Evolutionary conservation across 116 monocot species (phyloP).

Genomic region (Papilionanthe hybrid): DNA sequence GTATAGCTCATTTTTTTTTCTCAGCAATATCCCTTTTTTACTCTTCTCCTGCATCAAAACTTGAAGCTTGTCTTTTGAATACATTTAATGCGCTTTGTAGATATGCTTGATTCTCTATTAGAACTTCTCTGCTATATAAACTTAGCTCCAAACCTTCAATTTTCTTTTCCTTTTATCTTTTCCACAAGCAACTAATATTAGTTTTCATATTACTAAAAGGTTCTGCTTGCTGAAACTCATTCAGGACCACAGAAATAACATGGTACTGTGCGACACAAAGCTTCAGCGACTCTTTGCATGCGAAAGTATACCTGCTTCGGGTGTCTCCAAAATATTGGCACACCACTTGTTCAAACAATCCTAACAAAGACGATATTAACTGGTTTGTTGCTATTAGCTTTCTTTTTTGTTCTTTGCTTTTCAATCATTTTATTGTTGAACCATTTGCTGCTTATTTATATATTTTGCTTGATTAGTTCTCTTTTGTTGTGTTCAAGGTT

Average conservation of each 20-base stretch:
- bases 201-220: not conserved
- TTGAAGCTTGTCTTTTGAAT: not conserved
- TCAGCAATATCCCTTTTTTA: no score
- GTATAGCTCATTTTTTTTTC: not conserved
- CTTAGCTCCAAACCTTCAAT: not conserved
- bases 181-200: not conserved
- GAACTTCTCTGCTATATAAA: not conserved
- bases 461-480: not conserved
- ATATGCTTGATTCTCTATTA: not conserved
- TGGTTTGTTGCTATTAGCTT: constrained; percentile 21
- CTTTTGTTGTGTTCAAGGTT: not conserved
- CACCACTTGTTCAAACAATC: constrained; percentile 60
- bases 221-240: not conserved
- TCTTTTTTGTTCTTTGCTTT: not conserved
- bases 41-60: not conserved
- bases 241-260: constrained; percentile 46
- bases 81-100: not conserved
- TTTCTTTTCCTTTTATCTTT: not conserved
- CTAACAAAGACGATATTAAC: constrained; percentile 36
- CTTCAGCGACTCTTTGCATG: constrained; percentile 86
- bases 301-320: constrained; percentile 61
- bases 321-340: constrained; percentile 68
- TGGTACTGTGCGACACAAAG: constrained; percentile 65
- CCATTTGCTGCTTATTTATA: not conserved
- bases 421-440: not conserved